Evolutionary conservation across 2,329 filamentous ascomycete species (phyloP), one percentile per base, ranked within the genome.

Genomic region (Ophiocordyceps camponoti-leonardi): DNA sequence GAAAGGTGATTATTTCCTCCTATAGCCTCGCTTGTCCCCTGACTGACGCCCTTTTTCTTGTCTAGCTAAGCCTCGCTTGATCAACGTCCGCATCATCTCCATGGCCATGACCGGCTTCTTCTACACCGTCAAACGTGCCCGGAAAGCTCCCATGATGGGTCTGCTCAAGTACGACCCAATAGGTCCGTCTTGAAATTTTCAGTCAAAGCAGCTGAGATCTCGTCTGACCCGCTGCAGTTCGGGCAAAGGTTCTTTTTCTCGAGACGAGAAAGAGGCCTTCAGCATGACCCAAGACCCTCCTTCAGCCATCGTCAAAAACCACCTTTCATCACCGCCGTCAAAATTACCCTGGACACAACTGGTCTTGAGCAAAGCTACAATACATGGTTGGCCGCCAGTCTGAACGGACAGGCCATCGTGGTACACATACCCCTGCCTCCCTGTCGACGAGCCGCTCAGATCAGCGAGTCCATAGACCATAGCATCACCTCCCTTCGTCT

Each of bases 101-200:
- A 98, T 98, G 92, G 92, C 92, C 62, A 82, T 94, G 82, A 98
- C 92, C 23, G 92, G 92, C 58, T 98, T 87, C 75, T 98, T 90
- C 73, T 88, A 90, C 65, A 93, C 86, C 45, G 79, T 94, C 64
- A 74, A 82, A 54, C 81, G 93, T 48, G 88, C 87, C 13, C 81
- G 92, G 54, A 75, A 77, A 28, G 74, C 87, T 50, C 73, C 82
- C 41, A 88, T 93, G 47, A 76, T 98, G 67, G 93, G 87, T 69
- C 92, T 98, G 86, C 71, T 98, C 56, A 98, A 98, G 72, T 98
- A 98, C 67, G 92, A 98, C 61, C 92, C 92, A 40, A 88, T 98
- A 52, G 82, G 86, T 94, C 78, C 22, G 28, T 6, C 19, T 6
- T 4, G 11, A 8, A 22, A 2, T 18, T 18, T 13, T 28, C 14